A percentile compares a stretch with the other conserved stretches of the same genome.
Evolutionary conservation across 768 basidiomycete species (phyloP).

Genomic region (Mycena floridula): DNA sequence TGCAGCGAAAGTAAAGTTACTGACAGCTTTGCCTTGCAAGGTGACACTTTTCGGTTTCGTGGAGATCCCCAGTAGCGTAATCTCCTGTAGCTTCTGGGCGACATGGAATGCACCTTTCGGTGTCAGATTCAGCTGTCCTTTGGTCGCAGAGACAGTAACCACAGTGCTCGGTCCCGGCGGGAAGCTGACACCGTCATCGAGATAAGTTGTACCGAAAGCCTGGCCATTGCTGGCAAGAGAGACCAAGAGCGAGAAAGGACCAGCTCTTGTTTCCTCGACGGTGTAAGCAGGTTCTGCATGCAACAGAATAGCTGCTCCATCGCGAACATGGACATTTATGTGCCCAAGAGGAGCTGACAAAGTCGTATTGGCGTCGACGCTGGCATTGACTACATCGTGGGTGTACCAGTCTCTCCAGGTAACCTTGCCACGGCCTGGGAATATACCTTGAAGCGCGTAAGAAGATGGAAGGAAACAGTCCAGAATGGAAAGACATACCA

Average conservation of each 20-base stretch:
- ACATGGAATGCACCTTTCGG: slow-evolving; percentile 36
- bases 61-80: slow-evolving; percentile 56
- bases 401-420: slow-evolving; percentile 75
- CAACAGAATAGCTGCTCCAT: slow-evolving; percentile 57
- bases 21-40: slow-evolving; percentile 27
- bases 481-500: slow-evolving; percentile 30
- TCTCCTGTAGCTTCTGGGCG: slow-evolving; percentile 36
- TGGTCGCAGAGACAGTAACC: slow-evolving; percentile 36
- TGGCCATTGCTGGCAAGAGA: slow-evolving; percentile 39
- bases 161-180: slow-evolving; percentile 50
- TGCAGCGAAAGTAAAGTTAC: background rate
- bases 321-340: slow-evolving; percentile 74
- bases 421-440: slow-evolving; percentile 54
- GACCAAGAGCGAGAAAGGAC: slow-evolving; percentile 58
- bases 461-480: background rate
- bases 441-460: slow-evolving; percentile 37
- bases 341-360: slow-evolving; percentile 66
- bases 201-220: slow-evolving; percentile 55
- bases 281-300: slow-evolving; percentile 64
- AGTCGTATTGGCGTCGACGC: slow-evolving; percentile 35
- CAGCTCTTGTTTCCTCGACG: slow-evolving; percentile 54
- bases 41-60: slow-evolving; percentile 31
- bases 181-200: slow-evolving; percentile 65
- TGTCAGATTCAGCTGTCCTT: slow-evolving; percentile 29
- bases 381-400: slow-evolving; percentile 44